phyloP scores from a whole-genome alignment of 2,329 filamentous ascomycete genomes.

The Peltaster fructicola region DNA sequence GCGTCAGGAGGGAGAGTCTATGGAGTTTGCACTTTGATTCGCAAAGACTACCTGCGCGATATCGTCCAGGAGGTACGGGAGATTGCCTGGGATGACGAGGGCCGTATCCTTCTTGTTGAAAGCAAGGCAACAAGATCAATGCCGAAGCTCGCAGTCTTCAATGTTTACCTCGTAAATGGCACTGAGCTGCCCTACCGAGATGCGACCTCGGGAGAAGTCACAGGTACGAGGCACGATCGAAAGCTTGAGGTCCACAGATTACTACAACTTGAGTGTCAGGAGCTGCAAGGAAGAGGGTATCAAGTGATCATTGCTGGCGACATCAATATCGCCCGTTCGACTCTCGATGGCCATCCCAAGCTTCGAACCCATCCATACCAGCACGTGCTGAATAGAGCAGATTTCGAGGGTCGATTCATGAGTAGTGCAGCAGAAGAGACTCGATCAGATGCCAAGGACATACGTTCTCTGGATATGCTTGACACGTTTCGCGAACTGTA shows the following conservation, averaged over 20 bases:
- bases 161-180: conserved; percentile 37
- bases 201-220: conserved; percentile 23
- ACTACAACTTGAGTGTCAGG: conserved; percentile 27
- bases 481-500: conserved; percentile 33
- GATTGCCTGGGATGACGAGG: conserved; percentile 35
- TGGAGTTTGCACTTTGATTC: conserved; percentile 33
- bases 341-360: conserved; percentile 30
- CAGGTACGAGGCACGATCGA: conserved; percentile 32
- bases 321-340: conserved; percentile 31
- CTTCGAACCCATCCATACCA: conserved; percentile 27
- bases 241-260: conserved; percentile 32
- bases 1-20: conserved; percentile 35
- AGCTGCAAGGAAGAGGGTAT: conserved; percentile 25
- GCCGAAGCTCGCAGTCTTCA: conserved; percentile 29
- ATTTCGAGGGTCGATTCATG: conserved; percentile 35
- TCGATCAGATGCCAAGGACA: background rate
- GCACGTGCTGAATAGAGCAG: conserved; percentile 32
- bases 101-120: conserved; percentile 32
- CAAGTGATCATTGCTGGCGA: conserved; percentile 33
- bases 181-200: conserved; percentile 30
- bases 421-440: conserved; percentile 5
- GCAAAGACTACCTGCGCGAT: conserved; percentile 23
- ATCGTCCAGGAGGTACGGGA: conserved; percentile 19
- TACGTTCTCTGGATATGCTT: conserved; percentile 20
- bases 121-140: conserved; percentile 7